Base-by-base conservation (phyloP, 768 basidiomycete genomes). In the Mycena floridula region DNA sequence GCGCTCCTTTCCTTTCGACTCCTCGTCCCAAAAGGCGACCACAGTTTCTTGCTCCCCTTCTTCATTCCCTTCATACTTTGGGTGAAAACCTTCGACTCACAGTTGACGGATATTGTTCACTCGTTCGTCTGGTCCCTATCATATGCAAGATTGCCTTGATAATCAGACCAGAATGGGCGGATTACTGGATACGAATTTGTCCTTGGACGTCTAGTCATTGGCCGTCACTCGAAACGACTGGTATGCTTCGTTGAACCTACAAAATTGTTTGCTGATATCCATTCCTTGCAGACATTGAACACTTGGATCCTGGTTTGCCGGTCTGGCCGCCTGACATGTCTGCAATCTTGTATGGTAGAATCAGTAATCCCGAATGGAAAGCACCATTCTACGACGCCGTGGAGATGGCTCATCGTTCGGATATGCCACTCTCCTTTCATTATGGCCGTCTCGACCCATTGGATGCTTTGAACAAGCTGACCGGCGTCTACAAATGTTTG, bases 101-200 rank as follows among this genome's bases (percentile, higher is more conserved):
- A n/a, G 61, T 77, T 11, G 66, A 77, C 47, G 68, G 73, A 18
- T 80, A 82, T 37, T 63, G 72, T 35, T 72, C 73, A 2, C 66
- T 93, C 27, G 54, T 74, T 32, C 62, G 67, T 42, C 65, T 93
- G 8, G 81, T 73, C 7, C 77, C 80, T 7, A 51, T 87, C 24
- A 73, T 89, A 24, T 85, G 83, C 56, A 68, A 70, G 4, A 60
- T 86, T 45, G 81, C 83, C 43, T 56, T 73, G 20, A 65, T 77
- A 12, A 74, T 89, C 13, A 77, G 87, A 16, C 80, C 82, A 0
- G 91, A 91, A 56, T 95, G 92, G 93, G 79, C 79, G 5, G 91
- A 96, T 62, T 93, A 93, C 57, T 95, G 92, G 93, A 84, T 85
- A 55, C 76, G 91, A 11, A 65, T 90, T 32, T 80, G 81, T 52